A percentile compares a stretch with the other conserved stretches of the same genome.
Conservation (phyloP, 78 protist genomes). For the Guillardia theta region DNA sequence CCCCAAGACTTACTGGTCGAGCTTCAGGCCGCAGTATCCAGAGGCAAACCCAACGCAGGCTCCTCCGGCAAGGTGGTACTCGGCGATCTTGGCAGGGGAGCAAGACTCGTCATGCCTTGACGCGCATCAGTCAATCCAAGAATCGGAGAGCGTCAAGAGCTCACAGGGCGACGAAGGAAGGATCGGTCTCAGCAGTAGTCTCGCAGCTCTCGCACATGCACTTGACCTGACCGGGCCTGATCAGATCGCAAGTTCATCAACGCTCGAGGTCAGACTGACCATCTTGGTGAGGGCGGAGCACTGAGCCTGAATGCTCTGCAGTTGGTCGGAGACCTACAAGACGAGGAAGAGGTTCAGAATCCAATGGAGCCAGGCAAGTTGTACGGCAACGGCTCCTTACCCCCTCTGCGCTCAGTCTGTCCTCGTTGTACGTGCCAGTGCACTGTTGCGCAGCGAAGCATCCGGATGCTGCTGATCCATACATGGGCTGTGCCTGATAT, state of each 20-base stretch:
- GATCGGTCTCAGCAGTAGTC: not conserved
- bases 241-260: too few relatives aligned
- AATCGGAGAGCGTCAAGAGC: not conserved
- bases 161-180: not conserved
- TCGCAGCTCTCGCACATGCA: constrained; percentile 7
- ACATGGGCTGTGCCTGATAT: not conserved
- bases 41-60: constrained; percentile 8
- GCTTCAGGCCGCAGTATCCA: not conserved
- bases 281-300: not conserved
- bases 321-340: not conserved
- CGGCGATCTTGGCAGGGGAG: not conserved
- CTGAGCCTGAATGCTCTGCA: not conserved
- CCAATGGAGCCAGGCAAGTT: not conserved
- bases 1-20: not conserved
- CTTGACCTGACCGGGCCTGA: too few relatives aligned
- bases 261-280: too few relatives aligned
- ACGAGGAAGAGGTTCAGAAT: not conserved
- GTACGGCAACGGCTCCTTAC: not conserved
- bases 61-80: not conserved
- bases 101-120: not conserved
- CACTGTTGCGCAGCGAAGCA: not conserved
- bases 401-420: not conserved
- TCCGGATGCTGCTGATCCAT: not conserved
- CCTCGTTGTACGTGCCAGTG: not conserved
- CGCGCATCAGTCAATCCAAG: not conserved